Conservation (phyloP, 202 grass and related monocot species). For the Cymbopogon flexuosus region DNA sequence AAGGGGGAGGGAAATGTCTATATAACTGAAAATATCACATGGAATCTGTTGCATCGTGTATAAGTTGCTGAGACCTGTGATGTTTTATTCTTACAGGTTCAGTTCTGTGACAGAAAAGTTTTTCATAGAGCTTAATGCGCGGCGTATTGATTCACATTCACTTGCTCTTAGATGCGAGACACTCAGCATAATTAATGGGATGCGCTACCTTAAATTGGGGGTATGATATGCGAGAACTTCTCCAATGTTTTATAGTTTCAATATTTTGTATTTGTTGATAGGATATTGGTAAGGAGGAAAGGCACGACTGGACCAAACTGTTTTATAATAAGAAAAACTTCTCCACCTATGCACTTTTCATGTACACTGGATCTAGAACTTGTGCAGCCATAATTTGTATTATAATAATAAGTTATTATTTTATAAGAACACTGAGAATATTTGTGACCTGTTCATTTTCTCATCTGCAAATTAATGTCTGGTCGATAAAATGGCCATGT, state of each 20-base stretch:
- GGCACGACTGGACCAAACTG: conserved; percentile 18
- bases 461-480: conserved; percentile 6
- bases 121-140: conserved; percentile 94
- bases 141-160: conserved; percentile 62
- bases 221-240: conserved; percentile 38
- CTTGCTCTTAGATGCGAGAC: conserved; percentile 79
- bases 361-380: conserved; percentile 1
- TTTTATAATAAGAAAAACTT: no score
- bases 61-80: conserved; percentile 19
- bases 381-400: neutral
- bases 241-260: conserved; percentile 22
- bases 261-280: conserved; percentile 25
- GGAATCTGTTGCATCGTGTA: neutral
- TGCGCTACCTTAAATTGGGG: conserved; percentile 99
- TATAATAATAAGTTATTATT: neutral
- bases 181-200: conserved; percentile 95
- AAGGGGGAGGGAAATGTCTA: neutral
- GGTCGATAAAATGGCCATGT: conserved; percentile 1
- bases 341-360: neutral
- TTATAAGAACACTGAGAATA: neutral
- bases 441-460: conserved; percentile 6
- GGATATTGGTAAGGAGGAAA: conserved; percentile 15
- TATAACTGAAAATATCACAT: neutral
- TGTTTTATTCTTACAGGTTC: conserved; percentile 61
- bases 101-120: conserved; percentile 93